Evolutionary conservation across 2,329 filamentous ascomycete genomes (phyloP).

Genomic region (Verticillium isaacii): DNA sequence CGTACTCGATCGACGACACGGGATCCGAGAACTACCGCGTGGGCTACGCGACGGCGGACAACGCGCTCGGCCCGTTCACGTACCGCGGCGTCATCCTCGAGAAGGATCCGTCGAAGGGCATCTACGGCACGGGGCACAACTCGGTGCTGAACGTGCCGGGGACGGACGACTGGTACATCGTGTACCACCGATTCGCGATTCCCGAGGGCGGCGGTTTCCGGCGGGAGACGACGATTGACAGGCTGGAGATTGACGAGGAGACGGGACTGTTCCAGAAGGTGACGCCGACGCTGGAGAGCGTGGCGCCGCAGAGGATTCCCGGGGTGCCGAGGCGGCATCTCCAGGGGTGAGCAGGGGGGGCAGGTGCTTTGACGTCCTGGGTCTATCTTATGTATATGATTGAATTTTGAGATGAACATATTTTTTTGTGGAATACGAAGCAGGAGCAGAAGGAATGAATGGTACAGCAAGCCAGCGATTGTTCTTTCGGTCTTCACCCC

Average conservation of each 20-base stretch:
- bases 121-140: slow-evolving; percentile 40
- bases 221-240: slow-evolving; percentile 38
- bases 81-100: slow-evolving; percentile 38
- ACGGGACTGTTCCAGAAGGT: slow-evolving; percentile 32
- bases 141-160: slow-evolving; percentile 40
- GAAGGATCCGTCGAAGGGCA: slow-evolving; percentile 33
- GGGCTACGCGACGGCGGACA: slow-evolving; percentile 37
- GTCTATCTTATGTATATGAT: no score
- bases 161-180: slow-evolving; percentile 45
- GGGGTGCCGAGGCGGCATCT: not conserved
- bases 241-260: slow-evolving; percentile 28
- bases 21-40: slow-evolving; percentile 39
- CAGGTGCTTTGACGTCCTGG: not conserved
- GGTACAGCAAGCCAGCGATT: not conserved
- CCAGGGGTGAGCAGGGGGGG: not conserved
- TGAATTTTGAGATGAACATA: not conserved
- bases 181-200: slow-evolving; percentile 42
- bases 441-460: not conserved
- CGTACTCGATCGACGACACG: slow-evolving; percentile 43
- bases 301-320: slow-evolving; percentile 12
- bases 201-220: slow-evolving; percentile 37
- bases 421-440: not conserved
- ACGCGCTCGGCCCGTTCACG: slow-evolving; percentile 34
- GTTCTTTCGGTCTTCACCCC: not conserved
- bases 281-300: slow-evolving; percentile 28